These are phyloP conservation scores for Verticillium longisporum DNA, from an alignment of 2,329 filamentous ascomycete species.

Conservation along the genomic window DNA sequence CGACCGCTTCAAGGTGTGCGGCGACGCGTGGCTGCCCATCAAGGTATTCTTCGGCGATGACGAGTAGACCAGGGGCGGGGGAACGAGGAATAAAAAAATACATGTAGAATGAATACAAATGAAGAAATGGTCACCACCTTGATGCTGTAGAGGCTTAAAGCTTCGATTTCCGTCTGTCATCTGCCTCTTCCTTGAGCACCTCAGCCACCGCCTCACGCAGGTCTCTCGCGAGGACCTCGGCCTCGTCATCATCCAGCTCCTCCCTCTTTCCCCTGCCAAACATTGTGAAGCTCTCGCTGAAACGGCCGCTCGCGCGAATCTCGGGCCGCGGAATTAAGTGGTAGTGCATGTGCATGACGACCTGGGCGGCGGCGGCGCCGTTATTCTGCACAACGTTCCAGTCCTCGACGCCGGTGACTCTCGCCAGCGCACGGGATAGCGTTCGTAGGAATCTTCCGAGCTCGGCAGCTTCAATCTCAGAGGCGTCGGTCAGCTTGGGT, in stretches of 20 bases:
- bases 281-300: slow-evolving; percentile 69
- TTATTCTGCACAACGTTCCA: slow-evolving; percentile 99
- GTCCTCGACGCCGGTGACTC: slow-evolving; percentile 65
- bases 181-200: slow-evolving; percentile 35
- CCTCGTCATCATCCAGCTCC: slow-evolving; percentile 73
- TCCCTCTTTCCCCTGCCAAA: slow-evolving; percentile 68
- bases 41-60: slow-evolving; percentile 82
- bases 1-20: slow-evolving; percentile 78
- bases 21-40: slow-evolving; percentile 65
- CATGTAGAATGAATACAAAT: slow-evolving; percentile 3
- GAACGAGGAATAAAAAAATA: not conserved
- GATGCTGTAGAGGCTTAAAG: slow-evolving; percentile 19
- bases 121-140: not conserved
- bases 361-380: slow-evolving; percentile 80
- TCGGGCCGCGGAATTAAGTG: slow-evolving; percentile 85
- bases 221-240: slow-evolving; percentile 47
- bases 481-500: slow-evolving; percentile 69
- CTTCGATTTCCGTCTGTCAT: slow-evolving; percentile 23
- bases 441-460: slow-evolving; percentile 64
- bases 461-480: slow-evolving; percentile 54
- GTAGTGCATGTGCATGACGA: slow-evolving; percentile 90
- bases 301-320: slow-evolving; percentile 44
- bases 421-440: slow-evolving; percentile 63
- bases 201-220: slow-evolving; percentile 43
- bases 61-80: slow-evolving; percentile 43